Evolutionary conservation across 2,329 filamentous ascomycete genomes (phyloP), one percentile per base, ranked within the genome.

Genomic region (Alternaria tenuissima): DNA sequence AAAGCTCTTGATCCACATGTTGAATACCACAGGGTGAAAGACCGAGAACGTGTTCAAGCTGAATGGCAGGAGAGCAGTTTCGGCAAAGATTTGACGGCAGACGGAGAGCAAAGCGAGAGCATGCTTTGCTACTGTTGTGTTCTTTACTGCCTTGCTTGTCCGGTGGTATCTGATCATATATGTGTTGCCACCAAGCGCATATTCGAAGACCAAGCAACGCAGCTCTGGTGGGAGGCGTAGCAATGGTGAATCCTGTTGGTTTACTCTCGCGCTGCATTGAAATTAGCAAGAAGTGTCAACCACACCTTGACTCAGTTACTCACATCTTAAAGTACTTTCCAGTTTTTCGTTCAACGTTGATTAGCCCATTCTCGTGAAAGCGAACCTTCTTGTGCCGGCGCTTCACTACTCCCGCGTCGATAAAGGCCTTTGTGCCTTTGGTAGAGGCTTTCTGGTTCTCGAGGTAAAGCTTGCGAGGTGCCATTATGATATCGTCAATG

Each of bases 181-280:
- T 12, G 77, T 16, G 70, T 79, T 3, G 72, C 69, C 5, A 78
- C 77, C 28, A 73, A 80, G 48, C 70, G 76, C 36, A 78, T 78
- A 26, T 65, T 70, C 2, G 46, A 54, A 66, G 52, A 66, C 56
- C 30, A 24, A 2, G 20, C 62, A 44, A 14, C 61, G 61, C 0
- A 64, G 20, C 28, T 66, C 63, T 4, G 58, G n/a, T 4, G 61
- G 61, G 6, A 66, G 8, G 1, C 44, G 38, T 16, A 64, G 41
- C 26, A 64, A 53, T 0, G 52, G 46, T 3, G 57, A 64, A 3
- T 56, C 14, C n/a, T 5, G 48, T 41, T 61, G 61, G 24, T 61
- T 63, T 9, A 32, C 39, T 36, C 26, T 47, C 24, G 55, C 41
- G 1, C 55, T 59, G 3, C 1, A 3, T 5, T 32, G 1, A 4